phyloP scores from a whole-genome alignment of 2,329 filamentous ascomycete genomes.

The Arthrobotrys entomopaga region DNA sequence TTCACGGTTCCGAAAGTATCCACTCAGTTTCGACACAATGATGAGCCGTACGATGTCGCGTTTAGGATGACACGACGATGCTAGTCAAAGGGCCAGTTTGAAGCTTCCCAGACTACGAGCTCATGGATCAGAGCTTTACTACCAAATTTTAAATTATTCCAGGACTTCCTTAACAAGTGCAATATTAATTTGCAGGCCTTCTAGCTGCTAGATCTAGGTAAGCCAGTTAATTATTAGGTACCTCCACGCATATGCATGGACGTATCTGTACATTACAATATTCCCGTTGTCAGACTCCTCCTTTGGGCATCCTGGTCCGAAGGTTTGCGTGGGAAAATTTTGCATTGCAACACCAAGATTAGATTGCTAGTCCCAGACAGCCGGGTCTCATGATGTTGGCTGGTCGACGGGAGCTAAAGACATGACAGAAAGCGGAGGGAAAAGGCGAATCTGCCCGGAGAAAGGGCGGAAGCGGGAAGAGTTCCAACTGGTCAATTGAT shows the following conservation, averaged over 20 bases:
- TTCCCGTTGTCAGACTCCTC: slow-evolving; percentile 30
- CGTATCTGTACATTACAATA: neutral
- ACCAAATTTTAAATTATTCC: too few relatives aligned
- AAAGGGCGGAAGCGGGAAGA: slow-evolving; percentile 51
- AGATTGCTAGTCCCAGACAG: slow-evolving; percentile 39
- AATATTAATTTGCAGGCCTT: slow-evolving; percentile 13
- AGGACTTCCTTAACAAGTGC: neutral
- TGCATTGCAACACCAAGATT: slow-evolving; percentile 41
- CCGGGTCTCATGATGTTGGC: slow-evolving; percentile 32
- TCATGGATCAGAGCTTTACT: slow-evolving; percentile 1
- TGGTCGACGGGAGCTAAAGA: slow-evolving; percentile 49
- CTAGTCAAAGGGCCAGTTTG: neutral
- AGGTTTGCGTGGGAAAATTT: slow-evolving; percentile 38
- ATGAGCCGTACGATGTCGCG: too few relatives aligned
- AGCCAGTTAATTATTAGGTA: slow-evolving; percentile 9
- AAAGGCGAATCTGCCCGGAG: slow-evolving; percentile 33
- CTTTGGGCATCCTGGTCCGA: slow-evolving; percentile 24
- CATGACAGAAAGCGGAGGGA: slow-evolving; percentile 26
- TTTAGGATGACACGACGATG: too few relatives aligned
- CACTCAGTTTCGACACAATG: too few relatives aligned
- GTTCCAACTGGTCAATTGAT: slow-evolving; percentile 45
- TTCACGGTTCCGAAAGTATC: neutral
- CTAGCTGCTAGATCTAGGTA: slow-evolving; percentile 26
- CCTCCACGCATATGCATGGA: too few relatives aligned
- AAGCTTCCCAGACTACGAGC: neutral